phyloP scores from a whole-genome alignment of 768 basidiomycete species.

The Hirschioporus abietinus region DNA sequence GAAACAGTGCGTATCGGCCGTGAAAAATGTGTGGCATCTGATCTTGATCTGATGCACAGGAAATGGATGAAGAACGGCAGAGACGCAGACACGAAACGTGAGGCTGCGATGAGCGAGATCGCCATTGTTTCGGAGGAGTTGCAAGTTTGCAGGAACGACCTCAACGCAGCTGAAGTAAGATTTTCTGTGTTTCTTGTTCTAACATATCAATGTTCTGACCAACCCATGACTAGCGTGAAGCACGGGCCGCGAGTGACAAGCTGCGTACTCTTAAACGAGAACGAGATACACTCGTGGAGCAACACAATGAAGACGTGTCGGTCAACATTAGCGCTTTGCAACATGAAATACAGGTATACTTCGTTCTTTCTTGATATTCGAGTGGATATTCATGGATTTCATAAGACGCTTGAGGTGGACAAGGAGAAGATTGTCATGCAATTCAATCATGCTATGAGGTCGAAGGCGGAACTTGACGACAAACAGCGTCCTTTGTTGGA shows the following conservation, averaged over 20 bases:
- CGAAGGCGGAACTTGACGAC: slow-evolving; percentile 43
- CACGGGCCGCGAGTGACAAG: neutral
- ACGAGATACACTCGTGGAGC: slow-evolving; percentile 43
- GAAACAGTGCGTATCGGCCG: slow-evolving; percentile 33
- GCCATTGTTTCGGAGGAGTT: slow-evolving; percentile 26
- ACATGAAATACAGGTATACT: slow-evolving; percentile 45
- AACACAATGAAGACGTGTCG: slow-evolving; percentile 66
- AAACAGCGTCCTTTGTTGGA: slow-evolving; percentile 40
- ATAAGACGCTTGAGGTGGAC: slow-evolving; percentile 37
- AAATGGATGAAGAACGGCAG: slow-evolving; percentile 37
- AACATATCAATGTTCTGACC: neutral
- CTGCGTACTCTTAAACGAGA: slow-evolving; percentile 12
- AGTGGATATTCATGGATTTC: slow-evolving; percentile 3
- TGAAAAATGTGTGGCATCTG: neutral
- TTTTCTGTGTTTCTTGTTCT: neutral
- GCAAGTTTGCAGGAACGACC: slow-evolving; percentile 22
- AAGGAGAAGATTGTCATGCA: slow-evolving; percentile 44
- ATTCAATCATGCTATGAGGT: slow-evolving; percentile 37
- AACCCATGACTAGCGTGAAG: neutral
- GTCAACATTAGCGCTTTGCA: slow-evolving; percentile 54
- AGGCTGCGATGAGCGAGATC: slow-evolving; percentile 22
- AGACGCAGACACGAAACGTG: slow-evolving; percentile 34
- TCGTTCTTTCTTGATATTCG: neutral
- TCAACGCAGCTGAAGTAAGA: slow-evolving; percentile 32
- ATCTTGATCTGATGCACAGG: slow-evolving; percentile 27